Conservation (phyloP, 192 early-diverging fungal species). For the Coemansia sp. region DNA sequence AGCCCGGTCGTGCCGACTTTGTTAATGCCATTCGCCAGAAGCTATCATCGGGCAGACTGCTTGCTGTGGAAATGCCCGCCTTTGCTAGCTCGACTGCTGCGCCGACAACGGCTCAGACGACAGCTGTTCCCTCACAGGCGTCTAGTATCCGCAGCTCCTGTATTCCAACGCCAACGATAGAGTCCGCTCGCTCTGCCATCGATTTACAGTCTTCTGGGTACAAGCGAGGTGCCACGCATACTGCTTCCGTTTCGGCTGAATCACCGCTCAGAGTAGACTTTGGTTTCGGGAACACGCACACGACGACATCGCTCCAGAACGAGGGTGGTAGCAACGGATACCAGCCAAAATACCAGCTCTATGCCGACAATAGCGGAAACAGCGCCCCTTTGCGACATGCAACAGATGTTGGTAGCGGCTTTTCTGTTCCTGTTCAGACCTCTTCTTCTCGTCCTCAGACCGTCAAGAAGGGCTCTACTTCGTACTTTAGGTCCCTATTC, state of each 20-base stretch:
- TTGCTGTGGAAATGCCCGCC: conserved; percentile 41
- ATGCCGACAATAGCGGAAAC: neutral
- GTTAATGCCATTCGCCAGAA: conserved; percentile 50
- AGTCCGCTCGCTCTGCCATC: conserved; percentile 37
- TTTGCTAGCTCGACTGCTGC: conserved; percentile 18
- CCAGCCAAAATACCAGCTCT: conserved; percentile 3
- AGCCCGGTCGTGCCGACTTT: conserved; percentile 53
- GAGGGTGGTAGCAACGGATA: neutral
- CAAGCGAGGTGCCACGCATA: neutral
- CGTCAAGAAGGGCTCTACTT: conserved; percentile 46
- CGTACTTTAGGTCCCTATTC: conserved; percentile 53
- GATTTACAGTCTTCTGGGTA: conserved; percentile 23
- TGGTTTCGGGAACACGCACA: neutral
- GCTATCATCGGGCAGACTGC: conserved; percentile 44
- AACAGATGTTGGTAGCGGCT: neutral
- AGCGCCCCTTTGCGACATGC: neutral
- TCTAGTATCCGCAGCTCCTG: conserved; percentile 37
- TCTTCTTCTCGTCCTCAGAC: conserved; percentile 17
- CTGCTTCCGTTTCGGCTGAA: neutral
- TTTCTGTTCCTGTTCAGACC: neutral
- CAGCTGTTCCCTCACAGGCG: conserved; percentile 32
- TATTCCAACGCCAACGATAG: conserved; percentile 16
- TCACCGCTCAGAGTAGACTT: neutral
- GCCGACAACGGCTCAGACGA: conserved; percentile 2
- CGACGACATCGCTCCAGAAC: neutral